A percentile compares a stretch with the other conserved stretches of the same genome.
Conservation (phyloP, 1,139 yeast genomes). For the Magnusiomyces tetraspermus region DNA sequence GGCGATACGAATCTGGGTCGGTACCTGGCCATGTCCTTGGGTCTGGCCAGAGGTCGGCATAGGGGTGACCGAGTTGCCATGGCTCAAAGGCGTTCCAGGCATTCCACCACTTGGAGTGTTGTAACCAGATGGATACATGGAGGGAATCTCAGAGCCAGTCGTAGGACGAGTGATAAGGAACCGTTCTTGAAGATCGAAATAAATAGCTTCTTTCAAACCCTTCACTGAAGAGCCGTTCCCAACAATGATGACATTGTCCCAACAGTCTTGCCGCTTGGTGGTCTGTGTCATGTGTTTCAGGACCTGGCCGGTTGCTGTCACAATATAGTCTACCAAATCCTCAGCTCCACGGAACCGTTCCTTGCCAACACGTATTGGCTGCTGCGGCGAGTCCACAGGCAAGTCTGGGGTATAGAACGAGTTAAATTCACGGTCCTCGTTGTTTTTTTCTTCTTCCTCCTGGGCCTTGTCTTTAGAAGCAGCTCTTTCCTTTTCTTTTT, state of each 20-base stretch:
- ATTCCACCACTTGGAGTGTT: slow-evolving; percentile 27
- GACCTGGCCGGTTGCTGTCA: slow-evolving; percentile 46
- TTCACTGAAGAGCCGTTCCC: slow-evolving; percentile 69
- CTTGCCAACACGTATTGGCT: slow-evolving; percentile 57
- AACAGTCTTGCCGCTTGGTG: slow-evolving; percentile 70
- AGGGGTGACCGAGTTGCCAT: slow-evolving; percentile 15
- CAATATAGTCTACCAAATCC: slow-evolving; percentile 45
- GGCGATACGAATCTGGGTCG: slow-evolving; percentile 57
- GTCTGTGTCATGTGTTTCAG: slow-evolving; percentile 53
- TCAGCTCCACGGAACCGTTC: slow-evolving; percentile 79
- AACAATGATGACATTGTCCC: slow-evolving; percentile 70
- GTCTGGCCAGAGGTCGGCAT: neutral
- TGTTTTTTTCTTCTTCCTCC: slow-evolving; percentile 33
- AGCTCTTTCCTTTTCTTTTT: slow-evolving; percentile 36
- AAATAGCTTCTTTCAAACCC: slow-evolving; percentile 67
- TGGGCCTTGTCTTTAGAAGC: slow-evolving; percentile 27
- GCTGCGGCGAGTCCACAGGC: slow-evolving; percentile 44
- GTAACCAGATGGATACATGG: slow-evolving; percentile 30
- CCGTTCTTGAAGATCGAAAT: slow-evolving; percentile 50
- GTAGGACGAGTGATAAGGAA: slow-evolving; percentile 41
- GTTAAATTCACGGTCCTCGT: slow-evolving; percentile 45
- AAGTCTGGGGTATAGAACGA: slow-evolving; percentile 33
- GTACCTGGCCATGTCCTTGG: slow-evolving; percentile 51
- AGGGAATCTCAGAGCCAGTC: slow-evolving; percentile 33
- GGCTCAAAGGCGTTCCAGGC: slow-evolving; percentile 17